A percentile compares a stretch with the other conserved stretches of the same genome.
phyloP scores from a whole-genome alignment of 2,329 filamentous ascomycete genomes.

The Aspergillus sclerotialis region DNA sequence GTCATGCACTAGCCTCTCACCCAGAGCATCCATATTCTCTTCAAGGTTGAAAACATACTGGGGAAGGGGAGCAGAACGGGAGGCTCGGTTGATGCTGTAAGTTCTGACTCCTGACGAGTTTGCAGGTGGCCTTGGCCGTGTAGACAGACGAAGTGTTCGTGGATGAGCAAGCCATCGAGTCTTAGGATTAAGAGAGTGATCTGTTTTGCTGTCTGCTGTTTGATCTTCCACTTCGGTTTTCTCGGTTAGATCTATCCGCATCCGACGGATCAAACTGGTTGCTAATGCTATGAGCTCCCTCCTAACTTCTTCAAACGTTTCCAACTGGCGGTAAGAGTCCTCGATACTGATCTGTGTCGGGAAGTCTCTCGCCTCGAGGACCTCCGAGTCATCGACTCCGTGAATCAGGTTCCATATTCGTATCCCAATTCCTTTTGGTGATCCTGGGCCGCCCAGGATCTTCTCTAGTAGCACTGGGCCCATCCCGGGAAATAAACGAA shows the following conservation, averaged over 20 bases:
- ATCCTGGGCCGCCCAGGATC: conserved; percentile 63
- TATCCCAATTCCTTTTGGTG: conserved; percentile 62
- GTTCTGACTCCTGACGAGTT: conserved; percentile 49
- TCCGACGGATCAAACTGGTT: conserved; percentile 64
- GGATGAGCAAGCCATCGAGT: conserved; percentile 72
- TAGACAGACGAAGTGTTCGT: conserved; percentile 72
- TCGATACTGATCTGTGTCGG: conserved; percentile 92
- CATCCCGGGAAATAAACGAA: conserved; percentile 58
- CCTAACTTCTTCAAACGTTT: conserved; percentile 55
- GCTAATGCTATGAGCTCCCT: conserved; percentile 64
- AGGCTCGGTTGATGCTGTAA: conserved; percentile 62
- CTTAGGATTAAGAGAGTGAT: no score
- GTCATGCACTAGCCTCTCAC: conserved; percentile 63
- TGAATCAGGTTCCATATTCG: conserved; percentile 74
- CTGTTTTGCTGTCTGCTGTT: no score
- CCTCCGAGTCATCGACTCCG: conserved; percentile 68
- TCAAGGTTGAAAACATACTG: conserved; percentile 63
- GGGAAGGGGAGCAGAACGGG: conserved; percentile 67
- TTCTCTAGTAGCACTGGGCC: conserved; percentile 59
- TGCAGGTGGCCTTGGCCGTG: conserved; percentile 54
- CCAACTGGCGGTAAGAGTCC: conserved; percentile 74
- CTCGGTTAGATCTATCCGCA: conserved; percentile 68
- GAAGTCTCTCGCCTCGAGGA: conserved; percentile 62
- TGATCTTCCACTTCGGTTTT: conserved; percentile 33
- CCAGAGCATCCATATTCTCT: conserved; percentile 52